These are phyloP conservation scores for Yamadazyma songkhlaensis DNA, from an alignment of 1,139 yeast species.

Conservation along the genomic window DNA sequence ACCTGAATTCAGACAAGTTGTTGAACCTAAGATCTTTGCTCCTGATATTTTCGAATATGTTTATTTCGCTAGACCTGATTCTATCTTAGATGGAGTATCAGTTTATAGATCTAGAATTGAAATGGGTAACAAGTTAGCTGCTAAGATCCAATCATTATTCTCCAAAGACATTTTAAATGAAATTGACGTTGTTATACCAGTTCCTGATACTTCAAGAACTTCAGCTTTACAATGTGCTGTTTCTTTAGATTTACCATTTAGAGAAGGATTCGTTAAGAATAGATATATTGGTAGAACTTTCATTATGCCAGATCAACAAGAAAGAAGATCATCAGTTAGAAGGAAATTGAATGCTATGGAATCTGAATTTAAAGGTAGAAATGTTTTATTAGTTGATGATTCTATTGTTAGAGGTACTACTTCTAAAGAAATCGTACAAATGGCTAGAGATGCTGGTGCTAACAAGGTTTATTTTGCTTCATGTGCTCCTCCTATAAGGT, in stretches of 20 bases:
- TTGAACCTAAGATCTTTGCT: constrained; percentile 72
- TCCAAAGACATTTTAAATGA: constrained; percentile 39
- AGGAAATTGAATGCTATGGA: constrained; percentile 96
- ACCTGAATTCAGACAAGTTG: constrained; percentile 87
- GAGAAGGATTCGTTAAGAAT: constrained; percentile 97
- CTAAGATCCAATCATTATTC: constrained; percentile 56
- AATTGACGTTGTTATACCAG: constrained; percentile 95
- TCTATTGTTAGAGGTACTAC: constrained; percentile 98
- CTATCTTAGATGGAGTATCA: constrained; percentile 91
- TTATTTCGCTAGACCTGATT: constrained; percentile 96
- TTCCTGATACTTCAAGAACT: constrained; percentile 95
- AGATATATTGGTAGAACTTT: constrained; percentile 97
- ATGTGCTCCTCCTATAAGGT: constrained; percentile 96
- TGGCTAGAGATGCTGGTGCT: constrained; percentile 99
- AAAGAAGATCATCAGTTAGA: constrained; percentile 90
- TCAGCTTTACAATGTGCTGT: constrained; percentile 94
- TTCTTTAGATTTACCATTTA: constrained; percentile 72
- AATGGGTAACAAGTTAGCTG: constrained; percentile 91
- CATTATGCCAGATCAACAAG: constrained; percentile 97
- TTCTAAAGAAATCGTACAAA: constrained; percentile 89
- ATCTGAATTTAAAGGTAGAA: constrained; percentile 80
- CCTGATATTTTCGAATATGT: constrained; percentile 98
- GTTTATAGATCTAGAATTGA: constrained; percentile 90
- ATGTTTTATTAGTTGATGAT: constrained; percentile 92
- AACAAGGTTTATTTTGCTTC: constrained; percentile 90